Percentiles rank a stretch among this genome's conserved stretches.
phyloP scores from a whole-genome alignment of 768 basidiomycete species.

The Lepiota brunneoincarnata region DNA sequence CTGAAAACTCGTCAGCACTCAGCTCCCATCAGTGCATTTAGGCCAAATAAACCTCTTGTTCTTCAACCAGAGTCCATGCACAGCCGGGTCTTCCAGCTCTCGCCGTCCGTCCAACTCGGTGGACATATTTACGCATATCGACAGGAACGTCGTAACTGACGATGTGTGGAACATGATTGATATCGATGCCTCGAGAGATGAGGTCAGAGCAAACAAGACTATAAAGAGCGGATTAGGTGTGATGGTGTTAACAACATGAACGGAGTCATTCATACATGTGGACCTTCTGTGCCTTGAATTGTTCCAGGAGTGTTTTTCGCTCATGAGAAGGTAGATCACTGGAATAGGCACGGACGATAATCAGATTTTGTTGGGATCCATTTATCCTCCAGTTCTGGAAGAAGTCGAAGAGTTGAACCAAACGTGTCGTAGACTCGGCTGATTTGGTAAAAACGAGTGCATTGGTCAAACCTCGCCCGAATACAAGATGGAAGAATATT shows the following conservation, averaged over 20 bases:
- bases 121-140: conserved; percentile 98
- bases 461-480: conserved; percentile 54
- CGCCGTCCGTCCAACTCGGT: conserved; percentile 94
- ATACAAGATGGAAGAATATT: conserved; percentile 83
- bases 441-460: conserved; percentile 97
- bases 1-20: conserved; percentile 32
- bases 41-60: conserved; percentile 66
- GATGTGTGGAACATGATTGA: conserved; percentile 89
- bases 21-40: not conserved
- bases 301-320: conserved; percentile 72
- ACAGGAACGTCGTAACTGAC: conserved; percentile 94
- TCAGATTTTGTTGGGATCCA: conserved; percentile 18
- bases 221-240: conserved; percentile 1
- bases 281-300: conserved; percentile 78
- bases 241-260: not conserved
- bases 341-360: conserved; percentile 74
- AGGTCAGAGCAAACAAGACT: conserved; percentile 97
- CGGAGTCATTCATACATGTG: conserved; percentile 60
- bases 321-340: conserved; percentile 77
- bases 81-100: conserved; percentile 85
- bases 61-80: conserved; percentile 95
- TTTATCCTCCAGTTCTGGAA: conserved; percentile 49
- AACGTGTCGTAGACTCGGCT: conserved; percentile 82
- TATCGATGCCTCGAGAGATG: conserved; percentile 93
- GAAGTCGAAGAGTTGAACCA: conserved; percentile 78